Conservation (phyloP, 1,139 yeast genomes). For the Candida frijolesensis region DNA sequence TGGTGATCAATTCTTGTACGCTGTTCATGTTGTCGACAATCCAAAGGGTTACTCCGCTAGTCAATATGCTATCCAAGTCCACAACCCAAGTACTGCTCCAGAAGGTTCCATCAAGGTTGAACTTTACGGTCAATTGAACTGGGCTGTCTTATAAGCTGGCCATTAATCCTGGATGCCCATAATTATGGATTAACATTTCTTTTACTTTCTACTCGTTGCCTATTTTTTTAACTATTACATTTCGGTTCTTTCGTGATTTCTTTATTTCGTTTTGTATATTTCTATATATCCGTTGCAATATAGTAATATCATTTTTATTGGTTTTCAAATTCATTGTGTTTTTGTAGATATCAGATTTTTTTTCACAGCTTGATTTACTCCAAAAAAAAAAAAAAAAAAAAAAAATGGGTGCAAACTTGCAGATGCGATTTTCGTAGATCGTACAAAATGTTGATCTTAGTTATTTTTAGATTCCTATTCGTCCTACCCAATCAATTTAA, state of each 20-base stretch:
- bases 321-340: neutral
- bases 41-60: constrained; percentile 2
- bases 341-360: neutral
- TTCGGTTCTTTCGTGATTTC: neutral
- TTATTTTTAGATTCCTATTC: neutral
- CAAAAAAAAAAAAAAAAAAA: neutral
- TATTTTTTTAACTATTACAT: neutral
- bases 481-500: no score
- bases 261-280: neutral
- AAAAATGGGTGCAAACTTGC: neutral
- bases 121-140: neutral
- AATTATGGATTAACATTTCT: neutral
- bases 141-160: constrained; percentile 1
- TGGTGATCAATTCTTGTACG: constrained; percentile 4
- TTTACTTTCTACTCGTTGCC: neutral
- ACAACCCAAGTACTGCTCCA: constrained; percentile 1
- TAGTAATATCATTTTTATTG: neutral
- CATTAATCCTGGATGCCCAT: neutral
- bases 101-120: constrained; percentile 1
- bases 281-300: neutral
- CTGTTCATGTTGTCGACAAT: constrained; percentile 5
- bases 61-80: constrained; percentile 6
- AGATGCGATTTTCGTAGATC: neutral
- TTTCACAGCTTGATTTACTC: neutral
- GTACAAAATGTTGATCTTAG: neutral